A percentile compares a stretch with the other conserved stretches of the same genome.
phyloP scores from a whole-genome alignment of 208 protist genomes.

The Angomonas deanei region DNA sequence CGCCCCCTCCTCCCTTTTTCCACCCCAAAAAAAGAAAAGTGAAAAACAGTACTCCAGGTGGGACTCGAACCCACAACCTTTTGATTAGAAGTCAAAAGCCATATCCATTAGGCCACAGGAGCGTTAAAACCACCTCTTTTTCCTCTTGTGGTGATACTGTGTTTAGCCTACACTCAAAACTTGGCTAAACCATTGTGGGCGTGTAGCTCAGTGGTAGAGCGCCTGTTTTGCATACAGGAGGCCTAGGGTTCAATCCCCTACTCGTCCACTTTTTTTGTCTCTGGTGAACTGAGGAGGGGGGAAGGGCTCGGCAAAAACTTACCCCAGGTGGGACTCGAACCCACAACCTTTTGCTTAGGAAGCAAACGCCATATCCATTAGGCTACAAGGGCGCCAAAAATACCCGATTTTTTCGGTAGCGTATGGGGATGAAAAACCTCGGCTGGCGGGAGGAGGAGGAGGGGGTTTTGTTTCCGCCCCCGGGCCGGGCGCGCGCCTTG shows the following conservation, averaged over 20 bases:
- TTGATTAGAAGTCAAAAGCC: conserved; percentile 89
- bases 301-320: conserved; percentile 25
- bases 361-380: conserved; percentile 89
- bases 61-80: conserved; percentile 89
- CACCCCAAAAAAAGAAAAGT: neutral
- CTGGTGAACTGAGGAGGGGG: neutral
- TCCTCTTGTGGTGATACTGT: conserved; percentile 8
- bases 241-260: conserved; percentile 7
- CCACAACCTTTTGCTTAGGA: conserved; percentile 90
- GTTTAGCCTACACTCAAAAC: neutral
- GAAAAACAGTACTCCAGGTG: conserved; percentile 70
- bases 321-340: conserved; percentile 87
- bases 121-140: conserved; percentile 5
- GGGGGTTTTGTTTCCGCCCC: no score
- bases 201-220: conserved; percentile 8
- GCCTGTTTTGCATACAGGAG: conserved; percentile 7
- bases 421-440: no score
- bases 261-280: conserved; percentile 18
- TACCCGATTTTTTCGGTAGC: neutral
- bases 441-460: no score
- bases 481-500: no score
- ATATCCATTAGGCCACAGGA: conserved; percentile 89
- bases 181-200: neutral
- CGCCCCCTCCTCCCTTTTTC: neutral
- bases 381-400: conserved; percentile 58